Evolutionary conservation across 2,329 filamentous ascomycete species (phyloP).

Genomic region (Phialophora chinensis): DNA sequence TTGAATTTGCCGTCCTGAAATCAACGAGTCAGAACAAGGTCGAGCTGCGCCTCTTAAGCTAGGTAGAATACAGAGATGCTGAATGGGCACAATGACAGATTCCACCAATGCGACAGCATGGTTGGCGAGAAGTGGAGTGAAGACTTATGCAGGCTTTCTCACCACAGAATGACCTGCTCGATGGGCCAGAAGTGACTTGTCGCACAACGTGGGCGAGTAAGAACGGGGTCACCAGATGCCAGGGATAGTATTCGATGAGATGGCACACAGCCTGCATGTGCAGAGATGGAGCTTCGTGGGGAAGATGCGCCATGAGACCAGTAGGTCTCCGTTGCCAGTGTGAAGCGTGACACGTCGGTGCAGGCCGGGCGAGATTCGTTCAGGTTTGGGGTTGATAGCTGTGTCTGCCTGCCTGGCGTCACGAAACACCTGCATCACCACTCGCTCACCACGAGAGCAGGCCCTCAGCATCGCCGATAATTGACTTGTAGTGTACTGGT

Average conservation of each 20-base stretch:
- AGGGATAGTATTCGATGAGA: slow-evolving; percentile 19
- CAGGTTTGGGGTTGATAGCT: not conserved
- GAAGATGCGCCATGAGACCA: slow-evolving; percentile 10
- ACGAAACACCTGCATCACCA: not conserved
- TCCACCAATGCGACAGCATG: slow-evolving; percentile 14
- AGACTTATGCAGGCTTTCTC: slow-evolving; percentile 23
- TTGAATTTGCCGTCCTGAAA: not conserved
- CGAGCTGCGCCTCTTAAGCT: slow-evolving; percentile 28
- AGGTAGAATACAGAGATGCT: slow-evolving; percentile 15
- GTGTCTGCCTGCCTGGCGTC: slow-evolving; percentile 19
- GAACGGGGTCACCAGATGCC: slow-evolving; percentile 20
- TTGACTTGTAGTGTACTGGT: not conserved
- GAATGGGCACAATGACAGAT: slow-evolving; percentile 2
- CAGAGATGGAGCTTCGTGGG: slow-evolving; percentile 18
- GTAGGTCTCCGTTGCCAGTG: slow-evolving; percentile 3
- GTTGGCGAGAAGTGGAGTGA: slow-evolving; percentile 10
- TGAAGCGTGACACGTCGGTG: slow-evolving; percentile 33
- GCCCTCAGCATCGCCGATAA: not conserved
- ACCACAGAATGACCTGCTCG: slow-evolving; percentile 23
- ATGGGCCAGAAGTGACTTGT: slow-evolving; percentile 20
- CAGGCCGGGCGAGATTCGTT: slow-evolving; percentile 17
- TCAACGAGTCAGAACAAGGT: slow-evolving; percentile 4
- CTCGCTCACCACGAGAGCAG: not conserved
- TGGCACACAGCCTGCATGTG: slow-evolving; percentile 14
- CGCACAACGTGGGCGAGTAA: slow-evolving; percentile 31